Percentiles rank a stretch among this genome's conserved stretches.
Conservation (phyloP, 441 rosid species). For the Croton setiger region DNA sequence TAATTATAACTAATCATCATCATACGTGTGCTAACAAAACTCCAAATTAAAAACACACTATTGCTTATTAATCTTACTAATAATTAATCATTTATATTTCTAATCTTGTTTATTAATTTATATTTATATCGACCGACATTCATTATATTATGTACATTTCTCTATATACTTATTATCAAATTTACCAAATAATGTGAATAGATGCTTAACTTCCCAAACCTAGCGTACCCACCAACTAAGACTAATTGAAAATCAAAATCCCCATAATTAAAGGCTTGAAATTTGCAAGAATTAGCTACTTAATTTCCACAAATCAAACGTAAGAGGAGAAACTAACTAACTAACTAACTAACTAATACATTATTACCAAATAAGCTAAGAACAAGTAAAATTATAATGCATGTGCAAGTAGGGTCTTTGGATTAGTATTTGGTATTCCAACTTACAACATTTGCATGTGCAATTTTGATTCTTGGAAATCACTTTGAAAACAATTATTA, state of each 20-base stretch:
- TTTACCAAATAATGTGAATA: not conserved
- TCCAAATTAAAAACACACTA: not conserved
- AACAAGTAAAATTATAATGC: conserved; percentile 24
- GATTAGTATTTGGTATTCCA: conserved; percentile 36
- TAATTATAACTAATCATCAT: not conserved
- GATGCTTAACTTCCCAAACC: not conserved
- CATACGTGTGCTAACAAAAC: not conserved
- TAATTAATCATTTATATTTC: not conserved
- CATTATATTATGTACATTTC: not conserved
- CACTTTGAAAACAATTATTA: conserved; percentile 6
- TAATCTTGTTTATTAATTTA: conserved; percentile 7
- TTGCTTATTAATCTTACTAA: not conserved
- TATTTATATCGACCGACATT: conserved; percentile 17
- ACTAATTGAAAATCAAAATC: not conserved
- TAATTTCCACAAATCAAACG: conserved; percentile 8
- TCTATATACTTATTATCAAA: no score
- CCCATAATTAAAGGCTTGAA: conserved; percentile 10
- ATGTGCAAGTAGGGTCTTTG: conserved; percentile 51
- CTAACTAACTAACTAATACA: no score
- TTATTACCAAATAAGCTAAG: not conserved
- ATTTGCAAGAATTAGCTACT: not conserved
- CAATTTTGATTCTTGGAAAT: conserved; percentile 24
- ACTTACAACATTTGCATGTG: conserved; percentile 70
- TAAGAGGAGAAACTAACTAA: not conserved
- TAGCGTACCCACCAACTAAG: not conserved